Conservation (phyloP, 441 rosid species). For the Manihot esculenta region DNA sequence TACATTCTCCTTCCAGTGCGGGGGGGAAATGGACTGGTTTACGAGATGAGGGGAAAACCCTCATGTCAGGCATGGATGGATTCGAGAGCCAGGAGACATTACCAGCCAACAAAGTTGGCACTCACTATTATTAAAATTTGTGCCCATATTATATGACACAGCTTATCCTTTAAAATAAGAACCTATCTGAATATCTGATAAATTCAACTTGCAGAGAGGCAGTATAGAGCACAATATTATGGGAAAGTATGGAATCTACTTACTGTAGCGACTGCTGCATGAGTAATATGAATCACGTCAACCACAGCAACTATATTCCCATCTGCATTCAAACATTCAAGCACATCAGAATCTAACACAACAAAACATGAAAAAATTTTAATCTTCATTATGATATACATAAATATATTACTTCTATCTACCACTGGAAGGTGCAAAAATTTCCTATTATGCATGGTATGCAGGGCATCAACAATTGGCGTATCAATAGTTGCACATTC, state of each 20-base stretch:
- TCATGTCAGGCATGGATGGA: not conserved
- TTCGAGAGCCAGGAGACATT: not conserved
- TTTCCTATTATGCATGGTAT: conserved; percentile 92
- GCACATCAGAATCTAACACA: conserved; percentile 29
- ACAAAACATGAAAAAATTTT: conserved; percentile 4
- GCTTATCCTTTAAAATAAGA: not conserved
- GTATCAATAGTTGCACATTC: conserved; percentile 86
- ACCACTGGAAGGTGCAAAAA: conserved; percentile 96
- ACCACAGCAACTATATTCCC: conserved; percentile 79
- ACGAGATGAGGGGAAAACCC: not conserved
- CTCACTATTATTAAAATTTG: not conserved
- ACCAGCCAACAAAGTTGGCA: not conserved
- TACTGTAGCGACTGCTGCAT: conserved; percentile 96
- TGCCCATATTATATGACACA: not conserved
- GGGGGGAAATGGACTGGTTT: not conserved
- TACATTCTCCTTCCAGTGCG: not conserved
- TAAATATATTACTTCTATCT: conserved; percentile 55
- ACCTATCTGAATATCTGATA: not conserved
- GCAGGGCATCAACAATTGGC: conserved; percentile 91
- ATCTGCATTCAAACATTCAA: conserved; percentile 47
- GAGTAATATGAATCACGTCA: conserved; percentile 84
- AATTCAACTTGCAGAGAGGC: not conserved
- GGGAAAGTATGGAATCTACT: conserved; percentile 30
- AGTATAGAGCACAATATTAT: conserved; percentile 10
- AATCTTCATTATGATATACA: not conserved